A percentile compares a stretch with the other conserved stretches of the same genome.
These are phyloP conservation scores for Xylaria intraflava DNA, from an alignment of 495 filamentous ascomycete species.

Conservation along the genomic window DNA sequence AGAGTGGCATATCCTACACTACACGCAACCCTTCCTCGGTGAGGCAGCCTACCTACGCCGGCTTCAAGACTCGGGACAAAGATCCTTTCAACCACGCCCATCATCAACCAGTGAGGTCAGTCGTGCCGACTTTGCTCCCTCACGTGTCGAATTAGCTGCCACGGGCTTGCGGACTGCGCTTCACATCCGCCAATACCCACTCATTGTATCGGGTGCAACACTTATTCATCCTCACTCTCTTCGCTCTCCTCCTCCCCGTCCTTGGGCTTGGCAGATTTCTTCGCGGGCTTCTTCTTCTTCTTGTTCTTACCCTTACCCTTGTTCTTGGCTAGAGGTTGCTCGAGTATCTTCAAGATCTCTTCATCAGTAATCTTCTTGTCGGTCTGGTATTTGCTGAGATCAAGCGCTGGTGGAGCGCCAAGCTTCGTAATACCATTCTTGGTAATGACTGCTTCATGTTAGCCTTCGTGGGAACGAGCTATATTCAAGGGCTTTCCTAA, in stretches of 20 bases:
- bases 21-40: not conserved
- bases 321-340: slow-evolving; percentile 71
- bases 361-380: slow-evolving; percentile 98
- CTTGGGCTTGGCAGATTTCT: slow-evolving; percentile 58
- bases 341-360: slow-evolving; percentile 87
- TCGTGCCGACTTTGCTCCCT: not conserved
- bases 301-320: slow-evolving; percentile 83
- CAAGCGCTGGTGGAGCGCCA: slow-evolving; percentile 62
- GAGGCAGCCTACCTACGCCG: not conserved
- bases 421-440: slow-evolving; percentile 92
- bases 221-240: slow-evolving; percentile 37
- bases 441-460: slow-evolving; percentile 67
- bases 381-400: slow-evolving; percentile 73
- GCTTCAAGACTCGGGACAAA: not conserved
- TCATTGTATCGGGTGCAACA: not conserved
- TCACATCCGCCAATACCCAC: not conserved
- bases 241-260: slow-evolving; percentile 22
- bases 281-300: slow-evolving; percentile 79
- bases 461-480: slow-evolving; percentile 3
- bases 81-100: not conserved
- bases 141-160: not conserved
- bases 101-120: not conserved
- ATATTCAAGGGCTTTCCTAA: slow-evolving; percentile 23
- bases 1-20: not conserved
- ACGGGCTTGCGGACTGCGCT: not conserved